Evolutionary conservation across 192 early-diverging fungal genomes (phyloP).

Genomic region (Lunasporangiospora selenospora): DNA sequence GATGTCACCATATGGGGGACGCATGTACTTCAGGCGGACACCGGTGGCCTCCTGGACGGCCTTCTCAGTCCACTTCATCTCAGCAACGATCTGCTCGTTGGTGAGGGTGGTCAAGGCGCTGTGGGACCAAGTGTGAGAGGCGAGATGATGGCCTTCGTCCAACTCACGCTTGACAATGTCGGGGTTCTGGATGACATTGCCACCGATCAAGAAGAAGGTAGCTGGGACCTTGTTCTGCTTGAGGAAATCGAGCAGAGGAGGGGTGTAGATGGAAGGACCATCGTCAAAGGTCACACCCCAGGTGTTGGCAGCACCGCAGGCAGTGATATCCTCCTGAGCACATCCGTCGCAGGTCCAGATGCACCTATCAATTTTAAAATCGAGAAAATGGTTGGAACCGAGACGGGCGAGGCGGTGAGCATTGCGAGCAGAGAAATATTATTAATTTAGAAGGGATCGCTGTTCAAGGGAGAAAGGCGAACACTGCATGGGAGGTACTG

Average conservation of each 20-base stretch:
- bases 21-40: conserved; percentile 61
- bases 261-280: conserved; percentile 55
- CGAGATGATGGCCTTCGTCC: conserved; percentile 60
- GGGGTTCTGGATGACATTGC: conserved; percentile 55
- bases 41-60: conserved; percentile 62
- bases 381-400: background rate
- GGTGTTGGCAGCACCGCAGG: conserved; percentile 54
- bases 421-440: too few species aligned
- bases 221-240: conserved; percentile 53
- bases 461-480: too few species aligned
- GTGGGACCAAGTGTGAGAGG: conserved; percentile 74
- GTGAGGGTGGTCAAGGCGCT: conserved; percentile 56
- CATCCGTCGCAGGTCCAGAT: conserved; percentile 56
- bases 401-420: background rate
- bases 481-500: too few species aligned
- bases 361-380: conserved; percentile 36
- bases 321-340: conserved; percentile 49
- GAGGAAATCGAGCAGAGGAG: conserved; percentile 53
- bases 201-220: conserved; percentile 63
- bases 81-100: conserved; percentile 60
- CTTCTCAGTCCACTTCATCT: conserved; percentile 73
- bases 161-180: conserved; percentile 48
- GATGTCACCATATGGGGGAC: conserved; percentile 73
- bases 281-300: conserved; percentile 64
- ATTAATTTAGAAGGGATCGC: too few species aligned